Percentiles rank a stretch among this genome's conserved stretches.
phyloP scores from a whole-genome alignment of 306 rosid species.

The Elaeagnus macrophylla region DNA sequence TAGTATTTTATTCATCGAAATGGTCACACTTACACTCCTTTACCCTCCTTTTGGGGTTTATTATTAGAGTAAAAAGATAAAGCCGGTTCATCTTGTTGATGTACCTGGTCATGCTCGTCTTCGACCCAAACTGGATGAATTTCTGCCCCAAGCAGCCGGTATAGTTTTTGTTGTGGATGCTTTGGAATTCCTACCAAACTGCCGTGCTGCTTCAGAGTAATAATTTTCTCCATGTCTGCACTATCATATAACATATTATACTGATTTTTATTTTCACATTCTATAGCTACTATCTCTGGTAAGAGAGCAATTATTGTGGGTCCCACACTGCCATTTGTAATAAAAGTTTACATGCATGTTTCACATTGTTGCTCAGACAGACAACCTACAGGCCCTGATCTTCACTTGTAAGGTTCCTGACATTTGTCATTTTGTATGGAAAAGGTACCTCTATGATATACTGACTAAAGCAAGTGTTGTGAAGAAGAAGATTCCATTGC shows the following conservation, averaged over 20 bases:
- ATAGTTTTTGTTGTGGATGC: conserved; percentile 80
- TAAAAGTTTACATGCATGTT: not conserved
- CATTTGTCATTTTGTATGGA: conserved; percentile 4
- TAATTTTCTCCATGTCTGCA: not conserved
- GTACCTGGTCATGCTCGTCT: conserved; percentile 98
- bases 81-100: conserved; percentile 76
- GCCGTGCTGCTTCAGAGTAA: conserved; percentile 94
- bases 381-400: not conserved
- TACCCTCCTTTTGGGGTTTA: conserved; percentile 4
- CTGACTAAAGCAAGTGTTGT: conserved; percentile 82
- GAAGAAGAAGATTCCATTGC: conserved; percentile 78
- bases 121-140: conserved; percentile 78
- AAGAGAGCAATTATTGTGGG: not conserved
- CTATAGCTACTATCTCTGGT: no score
- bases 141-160: conserved; percentile 80
- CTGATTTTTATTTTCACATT: no score
- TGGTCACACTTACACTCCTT: no score
- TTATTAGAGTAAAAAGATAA: conserved; percentile 58
- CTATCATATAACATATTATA: not conserved
- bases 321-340: not conserved
- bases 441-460: conserved; percentile 81
- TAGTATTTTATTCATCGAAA: no score
- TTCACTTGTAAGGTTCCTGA: conserved; percentile 10
- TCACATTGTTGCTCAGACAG: not conserved
- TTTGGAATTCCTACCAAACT: conserved; percentile 73